Evolutionary conservation across 495 filamentous ascomycete genomes (phyloP).

Genomic region (Jackrogersella multiformis): DNA sequence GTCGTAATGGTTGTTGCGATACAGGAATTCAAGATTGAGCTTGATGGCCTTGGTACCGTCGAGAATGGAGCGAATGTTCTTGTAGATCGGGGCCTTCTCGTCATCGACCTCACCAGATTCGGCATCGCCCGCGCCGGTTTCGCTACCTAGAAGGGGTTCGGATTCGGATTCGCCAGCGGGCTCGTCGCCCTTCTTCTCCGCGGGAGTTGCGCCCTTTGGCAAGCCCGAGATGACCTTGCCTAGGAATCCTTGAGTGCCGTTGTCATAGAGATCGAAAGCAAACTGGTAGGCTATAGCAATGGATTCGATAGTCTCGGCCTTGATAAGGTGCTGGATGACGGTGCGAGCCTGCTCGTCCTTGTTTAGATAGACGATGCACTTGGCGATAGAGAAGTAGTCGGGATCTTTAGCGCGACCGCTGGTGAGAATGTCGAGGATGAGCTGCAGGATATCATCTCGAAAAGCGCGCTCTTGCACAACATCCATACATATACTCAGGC

Average conservation of each 20-base stretch:
- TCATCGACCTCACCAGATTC: slow-evolving; percentile 55
- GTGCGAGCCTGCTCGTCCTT: slow-evolving; percentile 91
- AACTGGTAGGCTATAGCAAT: slow-evolving; percentile 94
- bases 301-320: slow-evolving; percentile 78
- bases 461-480: slow-evolving; percentile 93
- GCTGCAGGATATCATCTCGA: slow-evolving; percentile 79
- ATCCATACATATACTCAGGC: slow-evolving; percentile 95
- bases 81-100: slow-evolving; percentile 68
- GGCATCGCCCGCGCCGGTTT: slow-evolving; percentile 43
- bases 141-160: slow-evolving; percentile 54
- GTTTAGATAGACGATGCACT: slow-evolving; percentile 96
- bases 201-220: slow-evolving; percentile 65
- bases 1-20: slow-evolving; percentile 87
- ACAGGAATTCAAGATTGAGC: slow-evolving; percentile 94
- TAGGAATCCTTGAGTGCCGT: slow-evolving; percentile 96
- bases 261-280: slow-evolving; percentile 97
- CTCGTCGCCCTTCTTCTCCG: slow-evolving; percentile 59
- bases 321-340: slow-evolving; percentile 81
- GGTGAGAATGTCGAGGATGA: slow-evolving; percentile 87
- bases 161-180: slow-evolving; percentile 59
- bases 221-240: slow-evolving; percentile 86
- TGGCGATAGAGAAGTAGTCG: slow-evolving; percentile 97
- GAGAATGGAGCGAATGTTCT: slow-evolving; percentile 84
- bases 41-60: slow-evolving; percentile 91
- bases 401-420: slow-evolving; percentile 65